Base-by-base conservation (phyloP, 768 basidiomycete genomes). In the Termitomyces bulborhizus region DNA sequence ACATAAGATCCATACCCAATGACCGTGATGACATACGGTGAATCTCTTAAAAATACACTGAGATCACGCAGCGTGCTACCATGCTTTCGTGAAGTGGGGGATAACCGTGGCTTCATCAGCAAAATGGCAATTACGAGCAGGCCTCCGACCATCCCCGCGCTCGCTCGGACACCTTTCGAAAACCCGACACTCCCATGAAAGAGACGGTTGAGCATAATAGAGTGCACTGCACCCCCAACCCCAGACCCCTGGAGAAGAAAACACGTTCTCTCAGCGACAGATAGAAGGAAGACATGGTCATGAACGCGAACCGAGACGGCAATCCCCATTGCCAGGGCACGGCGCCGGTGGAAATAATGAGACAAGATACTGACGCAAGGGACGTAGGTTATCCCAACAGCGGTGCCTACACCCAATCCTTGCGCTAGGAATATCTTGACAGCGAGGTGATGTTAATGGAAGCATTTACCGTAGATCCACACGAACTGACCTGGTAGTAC, bases 191-290 rank as follows among this genome's bases (percentile, higher is more conserved):
- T 60, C 3, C 76, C 74, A 53, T 77, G 67, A 55, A 79, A 76
- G 56, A 74, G 66, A 39, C 76, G 71, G 62, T 88, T 86, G 21
- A 88, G 69, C 71, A 85, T 76, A 60, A 85, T 83, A 2, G 83
- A 81, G 55, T 84, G 82, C 8, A 86, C 61, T 24, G 80, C 73
- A 11, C 81, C 83, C 3, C 86, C 85, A 13, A 83, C 63, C 16
- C 78, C 81, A n/a, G 82, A 74, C 6, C 76, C 75, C 74, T 76
- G 56, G 51, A 57, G 34, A 51, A 74, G 69, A 59, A 56, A 48
- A 51, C 42, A 15, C 56, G 50, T 44, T 68, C 55, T n/a, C 0
- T 41, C 40, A 29, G 37, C 13, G 16, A 15, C 34, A 54, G 13
- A 32, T 21, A 26, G 9, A 45, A 34, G 27, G 9, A 50, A 31